Percentiles rank a stretch among this genome's conserved stretches.
phyloP scores from a whole-genome alignment of 768 basidiomycete species.

The Flagelloscypha sp. region DNA sequence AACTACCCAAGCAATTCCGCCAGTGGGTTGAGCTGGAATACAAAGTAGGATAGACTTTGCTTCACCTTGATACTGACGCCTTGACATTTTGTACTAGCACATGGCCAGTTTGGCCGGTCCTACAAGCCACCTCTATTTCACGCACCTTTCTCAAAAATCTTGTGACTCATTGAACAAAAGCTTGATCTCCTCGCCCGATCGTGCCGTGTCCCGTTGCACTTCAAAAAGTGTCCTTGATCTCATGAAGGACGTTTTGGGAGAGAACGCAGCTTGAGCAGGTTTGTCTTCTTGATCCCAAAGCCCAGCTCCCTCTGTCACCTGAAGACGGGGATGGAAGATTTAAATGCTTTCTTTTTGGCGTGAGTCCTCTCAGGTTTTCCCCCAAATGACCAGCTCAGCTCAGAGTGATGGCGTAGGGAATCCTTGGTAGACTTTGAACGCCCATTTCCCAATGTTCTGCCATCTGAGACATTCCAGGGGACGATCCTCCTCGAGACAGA shows the following conservation, averaged over 20 bases:
- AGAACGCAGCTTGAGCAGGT: conserved; percentile 47
- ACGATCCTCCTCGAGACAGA: conserved; percentile 92
- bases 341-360: conserved; percentile 88
- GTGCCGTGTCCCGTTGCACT: conserved; percentile 32
- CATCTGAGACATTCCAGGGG: conserved; percentile 44
- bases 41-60: conserved; percentile 36
- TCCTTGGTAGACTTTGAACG: conserved; percentile 29
- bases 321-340: conserved; percentile 72
- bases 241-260: conserved; percentile 31
- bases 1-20: conserved; percentile 59
- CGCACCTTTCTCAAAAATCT: conserved; percentile 75
- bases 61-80: conserved; percentile 7
- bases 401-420: conserved; percentile 37
- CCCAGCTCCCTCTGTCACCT: conserved; percentile 57
- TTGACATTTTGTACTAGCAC: conserved; percentile 41
- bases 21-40: conserved; percentile 95
- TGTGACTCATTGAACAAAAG: conserved; percentile 38
- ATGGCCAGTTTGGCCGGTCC: conserved; percentile 75
- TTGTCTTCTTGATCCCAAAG: conserved; percentile 93
- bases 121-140: conserved; percentile 65
- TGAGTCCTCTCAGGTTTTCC: conserved; percentile 28
- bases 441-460: not conserved
- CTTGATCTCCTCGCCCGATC: conserved; percentile 18
- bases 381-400: not conserved
- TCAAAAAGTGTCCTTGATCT: conserved; percentile 48